Conservation (phyloP, 2,329 filamentous ascomycete genomes). For the Eutypella sp. region DNA sequence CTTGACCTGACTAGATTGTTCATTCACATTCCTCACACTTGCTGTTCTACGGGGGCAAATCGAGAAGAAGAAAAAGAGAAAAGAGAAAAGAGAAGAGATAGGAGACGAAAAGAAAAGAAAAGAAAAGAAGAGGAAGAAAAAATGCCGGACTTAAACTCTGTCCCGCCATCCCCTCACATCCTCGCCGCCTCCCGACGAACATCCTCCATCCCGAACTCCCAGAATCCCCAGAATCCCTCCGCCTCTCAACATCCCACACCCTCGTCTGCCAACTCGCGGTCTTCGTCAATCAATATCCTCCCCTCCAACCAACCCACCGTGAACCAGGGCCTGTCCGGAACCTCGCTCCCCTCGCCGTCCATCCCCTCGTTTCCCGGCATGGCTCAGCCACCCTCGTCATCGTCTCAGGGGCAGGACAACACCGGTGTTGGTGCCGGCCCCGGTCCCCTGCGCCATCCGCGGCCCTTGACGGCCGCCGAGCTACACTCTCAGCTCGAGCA, state of each 20-base stretch:
- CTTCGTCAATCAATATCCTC: conserved; percentile 48
- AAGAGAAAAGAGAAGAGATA: no score
- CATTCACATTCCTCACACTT: no score
- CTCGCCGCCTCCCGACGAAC: conserved; percentile 39
- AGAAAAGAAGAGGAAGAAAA: background rate
- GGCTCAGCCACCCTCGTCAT: conserved; percentile 22
- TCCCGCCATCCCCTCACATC: conserved; percentile 45
- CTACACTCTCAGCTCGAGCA: conserved; percentile 87
- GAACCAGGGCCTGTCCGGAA: conserved; percentile 27
- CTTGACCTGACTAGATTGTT: no score
- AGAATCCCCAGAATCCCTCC: conserved; percentile 12
- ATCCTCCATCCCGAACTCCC: conserved; percentile 36
- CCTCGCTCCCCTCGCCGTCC: conserved; percentile 27
- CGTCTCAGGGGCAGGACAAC: conserved; percentile 27
- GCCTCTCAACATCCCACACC: conserved; percentile 25
- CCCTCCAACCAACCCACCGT: conserved; percentile 42
- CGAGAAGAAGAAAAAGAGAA: background rate
- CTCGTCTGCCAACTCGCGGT: conserved; percentile 21
- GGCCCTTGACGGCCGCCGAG: conserved; percentile 82
- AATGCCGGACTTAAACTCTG: conserved; percentile 47
- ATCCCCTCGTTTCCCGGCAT: conserved; percentile 16
- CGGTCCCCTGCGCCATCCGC: conserved; percentile 78
- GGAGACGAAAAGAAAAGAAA: no score
- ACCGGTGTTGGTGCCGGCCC: conserved; percentile 50
- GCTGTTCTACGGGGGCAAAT: no score